Conservation (phyloP, 345 rosid genomes). For the Eutrema yunnanense region DNA sequence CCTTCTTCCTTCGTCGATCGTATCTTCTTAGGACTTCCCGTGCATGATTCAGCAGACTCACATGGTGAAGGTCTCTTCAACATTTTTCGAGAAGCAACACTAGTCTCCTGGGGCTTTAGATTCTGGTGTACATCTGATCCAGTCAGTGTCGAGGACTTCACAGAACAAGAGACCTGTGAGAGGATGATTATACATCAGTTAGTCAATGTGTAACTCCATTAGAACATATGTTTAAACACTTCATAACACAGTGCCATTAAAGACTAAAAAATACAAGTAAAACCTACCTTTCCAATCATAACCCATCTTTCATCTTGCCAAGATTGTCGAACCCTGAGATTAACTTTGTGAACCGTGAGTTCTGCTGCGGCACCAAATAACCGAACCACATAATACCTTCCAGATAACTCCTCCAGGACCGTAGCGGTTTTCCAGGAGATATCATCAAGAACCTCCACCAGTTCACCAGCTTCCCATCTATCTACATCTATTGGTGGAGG, state of each 20-base stretch:
- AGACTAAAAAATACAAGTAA: not conserved
- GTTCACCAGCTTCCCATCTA: conserved; percentile 50
- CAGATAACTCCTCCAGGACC: conserved; percentile 27
- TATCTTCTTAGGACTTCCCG: conserved; percentile 30
- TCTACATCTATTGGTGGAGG: conserved; percentile 41
- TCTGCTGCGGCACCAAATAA: conserved; percentile 33
- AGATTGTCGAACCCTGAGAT: conserved; percentile 47
- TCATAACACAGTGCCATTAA: not conserved
- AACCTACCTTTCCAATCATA: conserved; percentile 34
- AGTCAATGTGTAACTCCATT: not conserved
- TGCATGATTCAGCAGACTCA: conserved; percentile 32
- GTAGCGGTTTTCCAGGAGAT: conserved; percentile 53
- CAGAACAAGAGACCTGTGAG: conserved; percentile 31
- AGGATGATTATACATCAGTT: conserved; percentile 1
- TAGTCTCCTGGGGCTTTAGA: conserved; percentile 23
- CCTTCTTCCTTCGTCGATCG: conserved; percentile 17
- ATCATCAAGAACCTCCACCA: conserved; percentile 51
- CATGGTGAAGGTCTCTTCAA: conserved; percentile 39
- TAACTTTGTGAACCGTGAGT: conserved; percentile 31
- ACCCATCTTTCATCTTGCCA: conserved; percentile 59
- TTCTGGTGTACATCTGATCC: conserved; percentile 18
- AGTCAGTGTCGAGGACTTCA: conserved; percentile 22
- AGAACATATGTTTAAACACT: not conserved
- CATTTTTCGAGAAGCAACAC: conserved; percentile 27
- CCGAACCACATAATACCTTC: conserved; percentile 35